A percentile compares a stretch with the other conserved stretches of the same genome.
Evolutionary conservation across 192 early-diverging fungal species (phyloP).

Genomic region (Coemansia sp.): DNA sequence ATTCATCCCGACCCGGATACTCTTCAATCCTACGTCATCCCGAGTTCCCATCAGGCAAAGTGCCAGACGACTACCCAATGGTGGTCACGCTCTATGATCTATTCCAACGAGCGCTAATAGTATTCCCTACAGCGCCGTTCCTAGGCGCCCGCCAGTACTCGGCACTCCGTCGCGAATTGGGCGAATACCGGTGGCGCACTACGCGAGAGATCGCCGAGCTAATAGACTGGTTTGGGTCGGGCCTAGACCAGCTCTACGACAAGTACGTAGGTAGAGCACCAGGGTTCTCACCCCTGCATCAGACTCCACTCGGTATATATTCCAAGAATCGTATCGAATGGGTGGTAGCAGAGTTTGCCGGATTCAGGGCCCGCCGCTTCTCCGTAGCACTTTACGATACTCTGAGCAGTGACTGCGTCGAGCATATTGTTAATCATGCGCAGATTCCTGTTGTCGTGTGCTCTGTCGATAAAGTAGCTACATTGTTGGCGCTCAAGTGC

Average conservation of each 20-base stretch:
- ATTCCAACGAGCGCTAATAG: constrained; percentile 49
- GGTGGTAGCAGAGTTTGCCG: constrained; percentile 67
- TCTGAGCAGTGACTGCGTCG: constrained; percentile 75
- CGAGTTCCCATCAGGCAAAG: constrained; percentile 16
- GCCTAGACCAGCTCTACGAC: constrained; percentile 64
- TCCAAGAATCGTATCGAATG: constrained; percentile 75
- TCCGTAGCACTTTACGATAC: constrained; percentile 86
- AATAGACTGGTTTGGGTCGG: constrained; percentile 66
- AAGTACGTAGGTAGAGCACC: constrained; percentile 23
- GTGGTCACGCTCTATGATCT: constrained; percentile 39
- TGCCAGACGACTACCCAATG: constrained; percentile 24
- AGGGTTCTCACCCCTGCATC: constrained; percentile 18
- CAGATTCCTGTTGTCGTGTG: constrained; percentile 70
- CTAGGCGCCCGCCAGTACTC: constrained; percentile 66
- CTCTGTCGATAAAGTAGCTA: constrained; percentile 58
- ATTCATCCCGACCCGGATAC: constrained; percentile 34
- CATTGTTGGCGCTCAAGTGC: constrained; percentile 55
- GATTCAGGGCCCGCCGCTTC: constrained; percentile 61
- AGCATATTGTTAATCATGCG: constrained; percentile 80
- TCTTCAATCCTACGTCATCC: constrained; percentile 39
- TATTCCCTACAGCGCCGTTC: constrained; percentile 61
- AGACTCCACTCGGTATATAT: constrained; percentile 67
- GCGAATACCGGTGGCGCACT: constrained; percentile 69
- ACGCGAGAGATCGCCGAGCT: constrained; percentile 64
- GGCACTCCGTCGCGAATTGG: constrained; percentile 54